Conservation (phyloP, 495 filamentous ascomycete species). For the Podospora conica region DNA sequence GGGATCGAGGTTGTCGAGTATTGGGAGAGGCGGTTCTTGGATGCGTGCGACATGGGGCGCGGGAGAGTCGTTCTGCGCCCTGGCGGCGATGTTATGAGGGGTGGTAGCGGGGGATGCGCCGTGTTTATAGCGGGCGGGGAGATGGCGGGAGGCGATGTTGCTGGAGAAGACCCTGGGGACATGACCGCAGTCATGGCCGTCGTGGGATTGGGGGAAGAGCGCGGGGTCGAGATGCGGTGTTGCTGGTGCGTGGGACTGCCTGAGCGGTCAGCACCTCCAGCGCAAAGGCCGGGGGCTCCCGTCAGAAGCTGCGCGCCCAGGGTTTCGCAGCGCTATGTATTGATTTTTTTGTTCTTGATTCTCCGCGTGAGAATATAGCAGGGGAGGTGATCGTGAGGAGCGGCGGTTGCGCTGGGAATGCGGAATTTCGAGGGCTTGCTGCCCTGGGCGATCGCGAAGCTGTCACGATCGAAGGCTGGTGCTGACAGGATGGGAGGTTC, state of each 20-base stretch:
- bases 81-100: conserved; percentile 56
- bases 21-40: conserved; percentile 61
- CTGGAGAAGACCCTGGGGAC: conserved; percentile 52
- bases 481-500: background rate
- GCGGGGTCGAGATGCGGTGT: background rate
- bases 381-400: background rate
- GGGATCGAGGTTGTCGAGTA: conserved; percentile 65
- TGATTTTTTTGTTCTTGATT: background rate
- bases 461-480: conserved; percentile 5
- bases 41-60: conserved; percentile 62
- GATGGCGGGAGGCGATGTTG: conserved; percentile 47
- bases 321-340: background rate
- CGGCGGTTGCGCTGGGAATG: background rate
- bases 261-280: conserved; percentile 12
- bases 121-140: conserved; percentile 45
- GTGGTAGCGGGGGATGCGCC: conserved; percentile 52
- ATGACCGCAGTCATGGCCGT: conserved; percentile 50
- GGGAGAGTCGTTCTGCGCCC: conserved; percentile 52
- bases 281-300: conserved; percentile 1
- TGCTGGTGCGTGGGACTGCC: background rate
- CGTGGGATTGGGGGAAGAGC: background rate
- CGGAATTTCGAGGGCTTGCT: background rate
- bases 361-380: background rate
- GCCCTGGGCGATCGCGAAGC: conserved; percentile 1
- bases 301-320: background rate